Evolutionary conservation across 805 yeast genomes (phyloP).

Genomic region (Wickerhamiella parazyma): DNA sequence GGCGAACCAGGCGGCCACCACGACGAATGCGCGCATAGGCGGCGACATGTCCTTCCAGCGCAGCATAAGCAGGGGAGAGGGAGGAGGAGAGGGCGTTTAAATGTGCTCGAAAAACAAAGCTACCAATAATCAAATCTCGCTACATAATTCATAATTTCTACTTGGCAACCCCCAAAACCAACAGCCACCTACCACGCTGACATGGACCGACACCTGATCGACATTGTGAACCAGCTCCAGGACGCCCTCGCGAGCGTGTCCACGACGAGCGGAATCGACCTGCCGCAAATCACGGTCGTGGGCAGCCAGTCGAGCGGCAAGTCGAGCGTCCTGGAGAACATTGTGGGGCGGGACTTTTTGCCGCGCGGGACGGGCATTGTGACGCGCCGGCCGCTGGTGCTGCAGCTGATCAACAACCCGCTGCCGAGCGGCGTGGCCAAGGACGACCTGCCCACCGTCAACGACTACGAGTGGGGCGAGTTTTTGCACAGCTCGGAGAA

Average conservation of each 20-base stretch:
- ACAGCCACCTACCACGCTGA: neutral
- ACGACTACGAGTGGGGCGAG: conserved; percentile 82
- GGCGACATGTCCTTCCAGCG: conserved; percentile 2
- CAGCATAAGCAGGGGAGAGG: neutral
- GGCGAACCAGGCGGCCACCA: conserved; percentile 17
- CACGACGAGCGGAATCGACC: conserved; percentile 62
- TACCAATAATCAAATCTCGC: too few species aligned
- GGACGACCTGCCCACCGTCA: conserved; percentile 16
- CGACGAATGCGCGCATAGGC: conserved; percentile 2
- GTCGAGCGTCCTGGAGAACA: conserved; percentile 77
- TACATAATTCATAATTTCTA: too few species aligned
- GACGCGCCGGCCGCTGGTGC: conserved; percentile 70
- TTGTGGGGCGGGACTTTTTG: conserved; percentile 80
- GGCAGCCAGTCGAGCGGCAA: conserved; percentile 88
- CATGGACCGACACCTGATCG: conserved; percentile 69
- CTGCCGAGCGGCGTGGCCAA: conserved; percentile 12
- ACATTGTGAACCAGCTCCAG: conserved; percentile 69
- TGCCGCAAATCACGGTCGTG: conserved; percentile 81
- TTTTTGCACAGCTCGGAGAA: conserved; percentile 85
- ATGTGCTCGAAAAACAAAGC: neutral
- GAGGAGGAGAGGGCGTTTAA: neutral
- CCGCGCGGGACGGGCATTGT: conserved; percentile 89
- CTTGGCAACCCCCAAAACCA: too few species aligned
- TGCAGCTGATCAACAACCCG: conserved; percentile 39
- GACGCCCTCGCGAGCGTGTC: conserved; percentile 93